A percentile compares a stretch with the other conserved stretches of the same genome.
Evolutionary conservation across 1,139 yeast genomes (phyloP).

Genomic region (Tardiomyces depauwii): DNA sequence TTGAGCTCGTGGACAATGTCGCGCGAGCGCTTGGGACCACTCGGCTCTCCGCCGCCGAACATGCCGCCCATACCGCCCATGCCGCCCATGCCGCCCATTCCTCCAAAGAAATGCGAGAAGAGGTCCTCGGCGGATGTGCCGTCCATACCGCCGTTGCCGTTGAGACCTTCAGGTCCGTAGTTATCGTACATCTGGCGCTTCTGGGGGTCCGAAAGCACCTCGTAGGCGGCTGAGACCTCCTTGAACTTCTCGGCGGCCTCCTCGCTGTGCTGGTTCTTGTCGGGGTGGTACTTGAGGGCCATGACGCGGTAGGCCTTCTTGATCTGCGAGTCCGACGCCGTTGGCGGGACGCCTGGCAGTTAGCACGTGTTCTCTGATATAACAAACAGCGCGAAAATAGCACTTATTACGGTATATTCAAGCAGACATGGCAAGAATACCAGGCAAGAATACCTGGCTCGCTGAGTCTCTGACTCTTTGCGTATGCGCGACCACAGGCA

Average conservation of each 20-base stretch:
- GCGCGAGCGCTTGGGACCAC: slow-evolving; percentile 65
- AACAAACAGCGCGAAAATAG: no score
- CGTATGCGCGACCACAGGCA: no score
- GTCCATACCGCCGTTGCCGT: slow-evolving; percentile 70
- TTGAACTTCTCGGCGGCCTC: slow-evolving; percentile 93
- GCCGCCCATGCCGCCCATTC: slow-evolving; percentile 35
- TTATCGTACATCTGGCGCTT: slow-evolving; percentile 84
- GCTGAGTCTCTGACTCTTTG: no score
- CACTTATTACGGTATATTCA: no score
- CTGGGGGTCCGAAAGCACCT: slow-evolving; percentile 71
- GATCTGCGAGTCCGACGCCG: slow-evolving; percentile 72
- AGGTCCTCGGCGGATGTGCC: slow-evolving; percentile 69
- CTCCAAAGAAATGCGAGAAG: slow-evolving; percentile 89
- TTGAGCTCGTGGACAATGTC: slow-evolving; percentile 84
- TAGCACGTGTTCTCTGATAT: no score
- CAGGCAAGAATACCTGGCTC: no score
- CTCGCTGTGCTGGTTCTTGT: slow-evolving; percentile 76
- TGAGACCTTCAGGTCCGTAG: slow-evolving; percentile 87
- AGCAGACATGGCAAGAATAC: no score
- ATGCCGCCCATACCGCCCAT: slow-evolving; percentile 28
- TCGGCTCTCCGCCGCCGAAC: slow-evolving; percentile 48
- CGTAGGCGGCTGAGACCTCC: slow-evolving; percentile 76
- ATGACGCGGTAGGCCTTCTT: slow-evolving; percentile 92
- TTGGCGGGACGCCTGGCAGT: slow-evolving; percentile 45
- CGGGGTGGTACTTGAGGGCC: slow-evolving; percentile 93